These are phyloP conservation scores for Gryganskiella cystojenkinii DNA, from an alignment of 192 early-diverging fungal genomes.

Conservation along the genomic window DNA sequence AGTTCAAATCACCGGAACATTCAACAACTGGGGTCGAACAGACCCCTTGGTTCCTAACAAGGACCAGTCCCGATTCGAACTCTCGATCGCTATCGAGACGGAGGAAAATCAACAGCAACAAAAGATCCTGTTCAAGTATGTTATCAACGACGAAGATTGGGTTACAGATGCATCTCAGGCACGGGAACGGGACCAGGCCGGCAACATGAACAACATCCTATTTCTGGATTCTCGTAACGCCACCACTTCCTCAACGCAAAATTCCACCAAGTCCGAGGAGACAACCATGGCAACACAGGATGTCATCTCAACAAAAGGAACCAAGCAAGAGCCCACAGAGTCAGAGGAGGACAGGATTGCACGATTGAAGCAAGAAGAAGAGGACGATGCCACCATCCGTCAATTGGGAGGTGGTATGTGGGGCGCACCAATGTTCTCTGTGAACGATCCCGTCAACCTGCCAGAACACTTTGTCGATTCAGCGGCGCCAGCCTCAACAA, in stretches of 20 bases:
- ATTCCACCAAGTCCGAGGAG: background rate
- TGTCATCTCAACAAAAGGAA: too few species aligned
- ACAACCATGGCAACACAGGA: background rate
- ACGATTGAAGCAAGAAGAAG: conserved; percentile 24
- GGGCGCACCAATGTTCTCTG: conserved; percentile 32
- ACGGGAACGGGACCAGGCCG: conserved; percentile 25
- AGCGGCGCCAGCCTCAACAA: background rate
- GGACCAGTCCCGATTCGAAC: conserved; percentile 15
- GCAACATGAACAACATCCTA: conserved; percentile 44
- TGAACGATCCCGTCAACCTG: conserved; percentile 23
- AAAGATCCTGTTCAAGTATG: conserved; percentile 50
- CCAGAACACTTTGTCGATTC: conserved; percentile 34
- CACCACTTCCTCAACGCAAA: background rate
- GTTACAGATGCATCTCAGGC: conserved; percentile 41
- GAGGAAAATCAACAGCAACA: background rate
- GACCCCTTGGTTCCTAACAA: conserved; percentile 24
- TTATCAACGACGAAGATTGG: conserved; percentile 30
- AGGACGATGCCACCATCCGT: conserved; percentile 40
- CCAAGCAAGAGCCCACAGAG: conserved; percentile 5
- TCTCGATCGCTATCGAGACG: conserved; percentile 8
- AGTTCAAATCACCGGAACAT: conserved; percentile 41
- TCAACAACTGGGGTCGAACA: conserved; percentile 36
- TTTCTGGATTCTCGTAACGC: background rate
- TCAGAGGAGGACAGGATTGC: conserved; percentile 24
- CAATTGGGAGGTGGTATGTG: conserved; percentile 29